These are phyloP conservation scores for Nitzschia putrida DNA, from an alignment of 108 stramenopile genomes.

Conservation along the genomic window DNA sequence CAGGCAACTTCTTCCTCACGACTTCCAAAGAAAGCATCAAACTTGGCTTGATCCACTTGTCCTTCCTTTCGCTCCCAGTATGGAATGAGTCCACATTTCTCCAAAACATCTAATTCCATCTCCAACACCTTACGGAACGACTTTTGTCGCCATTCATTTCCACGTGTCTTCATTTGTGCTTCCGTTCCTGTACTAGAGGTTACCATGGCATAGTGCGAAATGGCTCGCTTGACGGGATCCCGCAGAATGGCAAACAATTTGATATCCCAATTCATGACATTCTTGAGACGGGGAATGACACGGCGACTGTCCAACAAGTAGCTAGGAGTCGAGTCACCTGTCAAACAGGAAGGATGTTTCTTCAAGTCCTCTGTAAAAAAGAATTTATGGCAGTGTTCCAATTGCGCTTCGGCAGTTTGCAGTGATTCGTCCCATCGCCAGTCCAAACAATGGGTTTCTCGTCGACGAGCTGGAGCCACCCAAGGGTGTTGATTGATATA, in stretches of 20 bases:
- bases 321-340: slow-evolving; percentile 95
- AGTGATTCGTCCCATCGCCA: slow-evolving; percentile 87
- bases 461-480: slow-evolving; percentile 67
- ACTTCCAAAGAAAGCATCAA: slow-evolving; percentile 53
- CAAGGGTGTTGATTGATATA: slow-evolving; percentile 92
- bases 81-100: slow-evolving; percentile 75
- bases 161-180: slow-evolving; percentile 78
- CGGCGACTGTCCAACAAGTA: slow-evolving; percentile 89
- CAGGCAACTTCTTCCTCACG: slow-evolving; percentile 67
- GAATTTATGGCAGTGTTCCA: slow-evolving; percentile 69
- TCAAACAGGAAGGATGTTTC: slow-evolving; percentile 70
- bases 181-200: slow-evolving; percentile 78
- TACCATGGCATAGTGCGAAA: slow-evolving; percentile 95
- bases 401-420: slow-evolving; percentile 45
- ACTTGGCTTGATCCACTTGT: slow-evolving; percentile 45
- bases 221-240: slow-evolving; percentile 91
- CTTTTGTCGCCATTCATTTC: slow-evolving; percentile 77
- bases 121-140: slow-evolving; percentile 84
- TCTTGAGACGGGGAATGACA: slow-evolving; percentile 87
- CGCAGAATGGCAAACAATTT: slow-evolving; percentile 90
- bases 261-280: slow-evolving; percentile 61
- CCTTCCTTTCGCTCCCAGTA: slow-evolving; percentile 70
- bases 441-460: slow-evolving; percentile 98
- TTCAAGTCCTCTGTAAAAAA: slow-evolving; percentile 71
- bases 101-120: slow-evolving; percentile 69